Base-by-base conservation (phyloP, 2,329 filamentous ascomycete species). In the Monosporascus sp. region DNA sequence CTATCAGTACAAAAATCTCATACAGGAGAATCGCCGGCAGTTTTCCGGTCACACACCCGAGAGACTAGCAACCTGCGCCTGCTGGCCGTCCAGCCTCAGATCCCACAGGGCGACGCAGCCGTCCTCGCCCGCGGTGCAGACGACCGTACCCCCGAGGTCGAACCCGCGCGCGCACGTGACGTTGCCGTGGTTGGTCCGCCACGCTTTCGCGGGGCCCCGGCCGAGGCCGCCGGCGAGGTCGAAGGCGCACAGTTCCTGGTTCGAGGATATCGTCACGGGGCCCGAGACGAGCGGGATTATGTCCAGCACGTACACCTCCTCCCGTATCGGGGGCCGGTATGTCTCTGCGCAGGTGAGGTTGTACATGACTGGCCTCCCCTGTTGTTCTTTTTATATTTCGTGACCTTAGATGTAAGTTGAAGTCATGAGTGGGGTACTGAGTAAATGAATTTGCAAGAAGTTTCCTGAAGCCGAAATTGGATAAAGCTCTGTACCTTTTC, bases 51-150 rank as follows among this genome's bases (percentile, higher is more conserved):
- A 71, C 75, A 60, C 70, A 81, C 71, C 76, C 62, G 67, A 68
- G 67, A 78, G 75, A 56, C 72, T 71, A 8, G 74, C 70, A 6
- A 75, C 75, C 52, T 71, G 68, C 3, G 73, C 72, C 31, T 64
- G 64, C 8, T 60, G 61, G 1, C 68, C 62, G 9, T 75, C 70
- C 35, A 70, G 72, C 55, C 86, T 77, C 58, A 85, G 64, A 71
- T 91, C 87, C 84, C 85, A 87, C 48, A 88, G 70, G 0, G 74
- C 79, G 11, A 91, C 79, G 8, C 76, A 74, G 7, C 89, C 88
- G 65, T 91, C 85, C 66, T 87, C 81, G 47, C 89, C 89, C 0
- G 87, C 82, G 0, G 88, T 91, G 55, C 81, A 82, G 6, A 91
- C 74, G 20, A 85, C 65, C 5, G 77, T 78, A 27, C 75, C 76